Percentiles rank a stretch among this genome's conserved stretches.
These are phyloP conservation scores for Plasmodium cynomolgi DNA, from an alignment of 169 alveolate species.

Conservation along the genomic window DNA sequence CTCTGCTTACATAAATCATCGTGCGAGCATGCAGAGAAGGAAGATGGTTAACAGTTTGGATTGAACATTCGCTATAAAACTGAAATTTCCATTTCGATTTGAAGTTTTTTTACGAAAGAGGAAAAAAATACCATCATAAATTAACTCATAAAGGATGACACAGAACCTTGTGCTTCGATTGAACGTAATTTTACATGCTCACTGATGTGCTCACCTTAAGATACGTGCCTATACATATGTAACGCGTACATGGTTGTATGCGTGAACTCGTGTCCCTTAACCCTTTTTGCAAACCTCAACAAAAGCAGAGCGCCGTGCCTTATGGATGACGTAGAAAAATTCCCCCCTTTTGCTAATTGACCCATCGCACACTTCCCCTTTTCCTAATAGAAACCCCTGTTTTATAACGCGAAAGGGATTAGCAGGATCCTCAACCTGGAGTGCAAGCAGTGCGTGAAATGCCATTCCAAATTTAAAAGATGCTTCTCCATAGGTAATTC, in stretches of 20 bases:
- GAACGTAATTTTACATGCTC: slow-evolving; percentile 23
- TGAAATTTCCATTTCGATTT: not conserved
- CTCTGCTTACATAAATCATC: not conserved
- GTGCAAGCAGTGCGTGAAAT: not conserved
- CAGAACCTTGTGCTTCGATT: slow-evolving; percentile 56
- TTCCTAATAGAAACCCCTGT: slow-evolving; percentile 37
- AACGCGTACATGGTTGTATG: not conserved
- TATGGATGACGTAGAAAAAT: not conserved
- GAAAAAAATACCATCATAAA: slow-evolving; percentile 3
- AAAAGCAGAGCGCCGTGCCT: not conserved
- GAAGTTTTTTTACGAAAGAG: not conserved
- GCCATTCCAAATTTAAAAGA: slow-evolving; percentile 21
- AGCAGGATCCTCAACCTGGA: slow-evolving; percentile 19
- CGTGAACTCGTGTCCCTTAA: not conserved
- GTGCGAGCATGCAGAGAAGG: not conserved
- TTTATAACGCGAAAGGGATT: slow-evolving; percentile 25
- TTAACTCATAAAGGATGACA: slow-evolving; percentile 27
- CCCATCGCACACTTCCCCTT: not conserved
- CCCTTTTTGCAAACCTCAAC: not conserved
- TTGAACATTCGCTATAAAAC: slow-evolving; percentile 13
- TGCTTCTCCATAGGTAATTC: slow-evolving; percentile 63
- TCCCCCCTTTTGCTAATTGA: not conserved
- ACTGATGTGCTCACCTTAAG: not conserved
- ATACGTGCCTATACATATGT: not conserved
- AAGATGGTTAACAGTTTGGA: not conserved